phyloP scores from a whole-genome alignment of 202 grass and related monocot genomes.

The Hordeum pubiflorum region DNA sequence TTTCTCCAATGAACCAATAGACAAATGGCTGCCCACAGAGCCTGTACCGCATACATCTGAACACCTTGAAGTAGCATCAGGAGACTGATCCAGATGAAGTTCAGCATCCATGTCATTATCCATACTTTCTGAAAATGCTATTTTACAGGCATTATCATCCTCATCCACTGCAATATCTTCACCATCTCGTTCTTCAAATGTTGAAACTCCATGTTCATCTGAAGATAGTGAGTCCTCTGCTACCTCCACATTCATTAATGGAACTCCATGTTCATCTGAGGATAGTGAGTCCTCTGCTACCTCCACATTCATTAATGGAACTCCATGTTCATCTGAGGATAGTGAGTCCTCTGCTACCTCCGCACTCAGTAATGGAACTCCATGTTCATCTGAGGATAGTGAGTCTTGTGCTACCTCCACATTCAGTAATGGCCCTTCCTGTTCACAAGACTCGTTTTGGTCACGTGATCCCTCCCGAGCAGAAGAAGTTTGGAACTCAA shows the following conservation, averaged over 20 bases:
- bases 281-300: conserved; percentile 25
- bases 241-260: conserved; percentile 31
- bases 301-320: conserved; percentile 30
- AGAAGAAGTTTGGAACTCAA: conserved; percentile 23
- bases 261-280: conserved; percentile 24
- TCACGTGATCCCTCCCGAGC: conserved; percentile 29
- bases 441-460: conserved; percentile 10
- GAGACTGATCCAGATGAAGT: conserved; percentile 9
- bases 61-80: conserved; percentile 41
- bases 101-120: conserved; percentile 27
- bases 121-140: conserved; percentile 32
- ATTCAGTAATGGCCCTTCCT: conserved; percentile 28
- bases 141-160: conserved; percentile 38
- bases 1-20: conserved; percentile 22
- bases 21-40: conserved; percentile 30
- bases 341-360: conserved; percentile 31
- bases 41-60: conserved; percentile 37
- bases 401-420: conserved; percentile 29
- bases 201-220: conserved; percentile 18
- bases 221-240: conserved; percentile 23
- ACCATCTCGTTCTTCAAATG: conserved; percentile 28
- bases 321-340: conserved; percentile 25
- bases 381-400: conserved; percentile 18
- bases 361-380: not conserved
- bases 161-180: conserved; percentile 25